These are phyloP conservation scores for Cyberlindnera xylosilytica DNA, from an alignment of 805 yeast species.

Conservation along the genomic window DNA sequence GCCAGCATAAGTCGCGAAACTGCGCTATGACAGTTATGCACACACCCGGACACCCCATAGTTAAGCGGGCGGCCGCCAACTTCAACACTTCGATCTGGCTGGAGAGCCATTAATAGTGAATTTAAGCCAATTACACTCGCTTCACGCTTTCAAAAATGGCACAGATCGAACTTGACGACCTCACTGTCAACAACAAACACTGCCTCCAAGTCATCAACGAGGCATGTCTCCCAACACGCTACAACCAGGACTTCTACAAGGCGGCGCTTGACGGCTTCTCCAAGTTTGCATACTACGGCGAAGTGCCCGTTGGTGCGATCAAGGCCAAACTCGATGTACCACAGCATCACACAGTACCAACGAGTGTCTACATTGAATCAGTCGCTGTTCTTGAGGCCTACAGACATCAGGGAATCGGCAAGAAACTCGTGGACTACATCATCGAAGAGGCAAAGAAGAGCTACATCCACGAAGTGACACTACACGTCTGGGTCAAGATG, in stretches of 20 bases:
- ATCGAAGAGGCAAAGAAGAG: slow-evolving; percentile 52
- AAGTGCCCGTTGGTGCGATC: slow-evolving; percentile 77
- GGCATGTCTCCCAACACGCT: slow-evolving; percentile 48
- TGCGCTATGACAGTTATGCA: too few species aligned
- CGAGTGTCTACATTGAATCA: slow-evolving; percentile 60
- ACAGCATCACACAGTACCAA: slow-evolving; percentile 43
- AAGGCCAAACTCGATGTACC: slow-evolving; percentile 52
- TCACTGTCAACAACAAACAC: slow-evolving; percentile 59
- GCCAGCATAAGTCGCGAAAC: too few species aligned
- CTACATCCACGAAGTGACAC: slow-evolving; percentile 49
- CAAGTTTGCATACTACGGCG: slow-evolving; percentile 62
- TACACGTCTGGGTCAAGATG: slow-evolving; percentile 51
- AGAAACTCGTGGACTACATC: slow-evolving; percentile 51
- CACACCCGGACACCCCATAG: too few species aligned
- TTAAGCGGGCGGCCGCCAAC: too few species aligned
- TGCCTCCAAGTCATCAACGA: slow-evolving; percentile 54
- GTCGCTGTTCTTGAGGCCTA: slow-evolving; percentile 68
- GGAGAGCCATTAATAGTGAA: too few species aligned
- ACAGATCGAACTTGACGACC: slow-evolving; percentile 49
- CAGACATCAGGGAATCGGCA: slow-evolving; percentile 59
- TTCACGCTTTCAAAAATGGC: neutral
- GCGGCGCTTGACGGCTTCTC: slow-evolving; percentile 48
- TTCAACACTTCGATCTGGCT: too few species aligned
- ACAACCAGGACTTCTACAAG: slow-evolving; percentile 52
- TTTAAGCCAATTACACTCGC: too few species aligned